Conservation (phyloP, 768 basidiomycete genomes). For the Hypholoma sublateritium region DNA sequence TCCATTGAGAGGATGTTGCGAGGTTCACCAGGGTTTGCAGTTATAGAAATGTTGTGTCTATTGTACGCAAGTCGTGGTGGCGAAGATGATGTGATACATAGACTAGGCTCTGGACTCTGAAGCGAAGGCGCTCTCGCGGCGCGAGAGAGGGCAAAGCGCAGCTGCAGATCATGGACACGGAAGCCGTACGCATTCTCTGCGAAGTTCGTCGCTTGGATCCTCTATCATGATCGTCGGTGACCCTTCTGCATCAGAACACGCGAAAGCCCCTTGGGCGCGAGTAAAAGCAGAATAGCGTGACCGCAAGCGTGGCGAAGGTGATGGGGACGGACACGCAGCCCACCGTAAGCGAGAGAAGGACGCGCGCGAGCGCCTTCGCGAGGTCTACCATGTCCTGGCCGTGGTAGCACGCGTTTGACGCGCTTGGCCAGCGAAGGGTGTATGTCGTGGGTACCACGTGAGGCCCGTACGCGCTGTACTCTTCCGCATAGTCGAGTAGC, state of each 20-base stretch:
- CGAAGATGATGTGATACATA: too few species aligned
- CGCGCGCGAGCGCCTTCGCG: conserved; percentile 13
- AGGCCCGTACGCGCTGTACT: conserved; percentile 13
- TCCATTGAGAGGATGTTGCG: too few species aligned
- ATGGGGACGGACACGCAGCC: conserved; percentile 32
- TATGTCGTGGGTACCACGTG: conserved; percentile 9
- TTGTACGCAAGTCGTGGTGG: too few species aligned
- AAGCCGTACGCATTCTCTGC: background rate
- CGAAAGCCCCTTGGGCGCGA: conserved; percentile 35
- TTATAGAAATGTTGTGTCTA: too few species aligned
- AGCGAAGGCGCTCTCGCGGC: too few species aligned
- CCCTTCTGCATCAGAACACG: conserved; percentile 23
- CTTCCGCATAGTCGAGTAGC: conserved; percentile 25
- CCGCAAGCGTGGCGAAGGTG: conserved; percentile 34
- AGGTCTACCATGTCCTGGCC: conserved; percentile 5
- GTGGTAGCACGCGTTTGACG: conserved; percentile 6
- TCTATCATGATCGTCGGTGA: conserved; percentile 2
- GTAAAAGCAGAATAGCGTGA: conserved; percentile 42
- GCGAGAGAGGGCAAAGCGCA: too few species aligned
- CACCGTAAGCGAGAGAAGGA: conserved; percentile 24
- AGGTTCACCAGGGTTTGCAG: too few species aligned
- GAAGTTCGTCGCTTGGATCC: background rate
- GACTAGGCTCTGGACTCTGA: too few species aligned
- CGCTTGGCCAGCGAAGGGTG: conserved; percentile 10
- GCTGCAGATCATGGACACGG: background rate